Base-by-base conservation (phyloP, 805 yeast species). In the Scheffersomyces amazonensis region DNA sequence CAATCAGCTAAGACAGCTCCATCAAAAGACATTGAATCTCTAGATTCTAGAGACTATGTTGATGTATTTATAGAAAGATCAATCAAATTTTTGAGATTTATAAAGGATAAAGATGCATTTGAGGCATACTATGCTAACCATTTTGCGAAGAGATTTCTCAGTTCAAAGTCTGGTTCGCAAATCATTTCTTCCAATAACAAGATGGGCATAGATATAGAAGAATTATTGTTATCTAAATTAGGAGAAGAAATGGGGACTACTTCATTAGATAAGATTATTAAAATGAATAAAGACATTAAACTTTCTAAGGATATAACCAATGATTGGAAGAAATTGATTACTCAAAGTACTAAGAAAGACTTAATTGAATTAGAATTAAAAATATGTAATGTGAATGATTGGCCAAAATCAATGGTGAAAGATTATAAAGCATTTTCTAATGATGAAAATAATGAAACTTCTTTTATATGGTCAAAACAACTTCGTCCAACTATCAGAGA, bases 91-190 rank as follows among this genome's bases (percentile, higher is more conserved):
- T 80, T 89, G 51, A 67, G 82, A 40, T 81, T 78, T 52, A 70
- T 89, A 32, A 73, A 78, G 42, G 96, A 90, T 49, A 90, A 88
- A 53, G 96, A 89, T 60, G 66, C 85, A 18, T 90, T 89, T 62
- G 96, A 88, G 54, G 83, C 78, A 30, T 81, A 84, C 43, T 89
- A 87, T 59, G 88, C 88, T 50, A 85, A 81, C 37, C 96, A 87
- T 62, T 69, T 90, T 41, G 96, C 96, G 1, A 87, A 83, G 58
- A 71, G 97, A 43, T 69, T 89, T 37, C 50, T 69, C 18, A 68
- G 61, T 39, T 47, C 69, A 10, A 69, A 69, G 40, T 35, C 49
- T 9, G 37, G 46, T 5, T 41, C 46, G 7, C 40, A 43, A 12
- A 41, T 35, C 9, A 24, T 24, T 12, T 40, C 39, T 6, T 36